phyloP scores from a whole-genome alignment of 2,329 filamentous ascomycete genomes.

The Nigrospora osmanthi region DNA sequence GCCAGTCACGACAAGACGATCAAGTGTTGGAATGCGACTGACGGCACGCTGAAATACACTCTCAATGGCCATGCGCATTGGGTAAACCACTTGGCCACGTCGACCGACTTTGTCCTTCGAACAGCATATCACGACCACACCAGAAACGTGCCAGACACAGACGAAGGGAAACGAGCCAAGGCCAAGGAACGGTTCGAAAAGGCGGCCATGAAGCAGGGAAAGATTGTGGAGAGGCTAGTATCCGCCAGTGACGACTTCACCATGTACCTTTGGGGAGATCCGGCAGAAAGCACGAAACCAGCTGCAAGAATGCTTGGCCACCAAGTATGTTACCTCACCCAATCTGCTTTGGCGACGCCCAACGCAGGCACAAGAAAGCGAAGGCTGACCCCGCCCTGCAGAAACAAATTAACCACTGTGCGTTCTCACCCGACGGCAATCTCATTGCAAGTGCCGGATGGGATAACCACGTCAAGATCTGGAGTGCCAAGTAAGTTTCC shows the following conservation, averaged over 20 bases:
- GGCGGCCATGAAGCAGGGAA: slow-evolving; percentile 68
- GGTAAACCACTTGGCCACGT: slow-evolving; percentile 91
- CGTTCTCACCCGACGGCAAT: slow-evolving; percentile 83
- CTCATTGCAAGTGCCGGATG: slow-evolving; percentile 84
- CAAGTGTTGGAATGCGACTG: slow-evolving; percentile 77
- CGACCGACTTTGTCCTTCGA: slow-evolving; percentile 81
- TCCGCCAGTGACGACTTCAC: slow-evolving; percentile 94
- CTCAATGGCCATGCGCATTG: slow-evolving; percentile 82
- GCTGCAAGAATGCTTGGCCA: slow-evolving; percentile 86
- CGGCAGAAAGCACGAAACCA: slow-evolving; percentile 69
- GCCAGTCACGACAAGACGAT: slow-evolving; percentile 87
- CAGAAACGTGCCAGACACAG: slow-evolving; percentile 55
- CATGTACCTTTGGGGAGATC: slow-evolving; percentile 85
- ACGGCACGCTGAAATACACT: slow-evolving; percentile 73
- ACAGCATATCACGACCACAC: slow-evolving; percentile 85
- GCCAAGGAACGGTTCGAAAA: slow-evolving; percentile 80
- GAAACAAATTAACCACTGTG: slow-evolving; percentile 85
- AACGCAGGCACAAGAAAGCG: background rate
- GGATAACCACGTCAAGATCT: slow-evolving; percentile 92
- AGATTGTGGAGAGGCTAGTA: slow-evolving; percentile 75
- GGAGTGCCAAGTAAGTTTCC: slow-evolving; percentile 60
- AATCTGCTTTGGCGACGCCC: background rate
- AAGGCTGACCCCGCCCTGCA: background rate
- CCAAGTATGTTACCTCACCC: slow-evolving; percentile 33
- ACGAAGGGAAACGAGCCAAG: slow-evolving; percentile 64